Base-by-base conservation (phyloP, 345 rosid species). In the Rhizophora apiculata region DNA sequence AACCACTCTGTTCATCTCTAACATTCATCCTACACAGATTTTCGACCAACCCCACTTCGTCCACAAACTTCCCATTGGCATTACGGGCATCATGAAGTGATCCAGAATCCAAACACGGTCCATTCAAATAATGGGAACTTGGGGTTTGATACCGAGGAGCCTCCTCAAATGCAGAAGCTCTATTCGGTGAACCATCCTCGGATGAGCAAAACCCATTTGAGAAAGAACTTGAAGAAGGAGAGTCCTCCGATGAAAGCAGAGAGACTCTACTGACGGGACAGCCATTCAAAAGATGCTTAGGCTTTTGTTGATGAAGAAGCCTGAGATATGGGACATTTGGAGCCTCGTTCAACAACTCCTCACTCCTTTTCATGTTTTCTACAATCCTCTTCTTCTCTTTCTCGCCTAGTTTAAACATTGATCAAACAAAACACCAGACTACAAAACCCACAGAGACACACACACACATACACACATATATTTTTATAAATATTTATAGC, bases 11-110 rank as follows among this genome's bases (percentile, higher is more conserved):
- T 24, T 77, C 86, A 60, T 79, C 80, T 64, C 76, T 67, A 67
- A 88, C 69, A 76, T 75, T 82, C 89, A 88, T 70, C 59, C 79
- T 63, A 52, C 21, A 29, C 6, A 86, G 77, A 78, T 67, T 75
- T 43, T 77, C 64, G 65, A 83, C 77, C 74, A 88, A 70, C 61
- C 81, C 83, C 20, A 73, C 16, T 75, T 75, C 71, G 48, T 68
- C 76, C 10, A 46, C 59, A 49, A 51, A 46, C 46, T 68, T 69
- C 9, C 39, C 76, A 37, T 59, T 74, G 54, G 65, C 60, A 13
- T 15, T 36, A 59, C 30, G 60, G 70, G 52, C 60, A 74, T 68
- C 65, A 59, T 66, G 74, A 49, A 66, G 62, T 39, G 80, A 68
- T 29, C 68, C 71, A 63, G 82, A 65, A 78, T 71, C 77, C 70